phyloP scores from a whole-genome alignment of 2,329 filamentous ascomycete species.

The Gaeumannomyces tritici region DNA sequence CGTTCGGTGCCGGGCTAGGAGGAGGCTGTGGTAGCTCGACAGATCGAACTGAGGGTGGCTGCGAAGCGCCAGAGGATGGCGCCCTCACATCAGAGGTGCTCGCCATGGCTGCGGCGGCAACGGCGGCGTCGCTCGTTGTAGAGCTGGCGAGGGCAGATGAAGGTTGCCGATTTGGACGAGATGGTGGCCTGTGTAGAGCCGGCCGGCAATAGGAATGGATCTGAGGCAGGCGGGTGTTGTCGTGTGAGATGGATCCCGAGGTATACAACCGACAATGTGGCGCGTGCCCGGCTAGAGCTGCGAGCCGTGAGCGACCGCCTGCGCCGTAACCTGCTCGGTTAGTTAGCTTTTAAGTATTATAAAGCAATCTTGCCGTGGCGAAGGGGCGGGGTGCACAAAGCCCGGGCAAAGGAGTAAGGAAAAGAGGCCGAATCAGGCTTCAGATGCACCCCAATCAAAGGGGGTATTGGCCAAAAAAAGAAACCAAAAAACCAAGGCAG shows the following conservation, averaged over 20 bases:
- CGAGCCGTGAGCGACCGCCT: neutral
- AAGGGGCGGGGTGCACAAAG: neutral
- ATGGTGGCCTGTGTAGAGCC: neutral
- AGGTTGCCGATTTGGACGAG: neutral
- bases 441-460: neutral
- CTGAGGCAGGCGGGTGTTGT: too few relatives aligned
- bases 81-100: constrained; percentile 20
- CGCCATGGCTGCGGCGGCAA: constrained; percentile 15
- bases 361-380: neutral
- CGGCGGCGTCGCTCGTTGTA: neutral
- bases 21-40: constrained; percentile 24
- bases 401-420: neutral
- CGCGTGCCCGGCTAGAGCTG: neutral
- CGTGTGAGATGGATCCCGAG: neutral
- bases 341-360: constrained; percentile 1
- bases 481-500: neutral
- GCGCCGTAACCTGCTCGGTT: neutral
- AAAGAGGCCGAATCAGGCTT: constrained; percentile 1
- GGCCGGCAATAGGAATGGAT: neutral
- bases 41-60: constrained; percentile 39
- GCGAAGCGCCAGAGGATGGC: constrained; percentile 34
- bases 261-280: neutral
- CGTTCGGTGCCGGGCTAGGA: constrained; percentile 27
- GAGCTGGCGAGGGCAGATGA: neutral
- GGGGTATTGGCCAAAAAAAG: too few relatives aligned